Conservation (phyloP, 2,329 filamentous ascomycete genomes). For the Ophiostoma piceae region DNA sequence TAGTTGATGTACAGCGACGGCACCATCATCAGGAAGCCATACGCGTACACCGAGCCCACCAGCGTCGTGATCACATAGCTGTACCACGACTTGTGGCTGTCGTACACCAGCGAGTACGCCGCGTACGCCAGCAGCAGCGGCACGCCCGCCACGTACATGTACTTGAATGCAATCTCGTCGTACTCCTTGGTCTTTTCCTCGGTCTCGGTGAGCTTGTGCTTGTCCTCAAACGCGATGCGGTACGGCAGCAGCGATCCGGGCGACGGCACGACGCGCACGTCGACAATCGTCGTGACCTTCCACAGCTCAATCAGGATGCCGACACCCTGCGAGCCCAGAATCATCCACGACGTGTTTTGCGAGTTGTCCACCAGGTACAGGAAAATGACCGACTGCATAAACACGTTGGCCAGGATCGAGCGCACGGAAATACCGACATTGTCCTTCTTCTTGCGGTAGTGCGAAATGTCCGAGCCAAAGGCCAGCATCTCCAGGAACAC, state of each 20-base stretch:
- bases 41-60: constrained; percentile 93
- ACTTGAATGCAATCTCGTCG: constrained; percentile 94
- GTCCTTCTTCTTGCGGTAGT: constrained; percentile 99
- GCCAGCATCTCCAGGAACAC: constrained; percentile 93
- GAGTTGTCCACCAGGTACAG: constrained; percentile 96
- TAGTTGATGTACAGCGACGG: constrained; percentile 98
- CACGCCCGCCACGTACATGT: constrained; percentile 88
- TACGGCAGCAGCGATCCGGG: constrained; percentile 72
- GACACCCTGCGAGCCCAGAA: constrained; percentile 84
- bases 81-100: constrained; percentile 97
- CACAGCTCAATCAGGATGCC: constrained; percentile 68
- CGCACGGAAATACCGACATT: constrained; percentile 94
- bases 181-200: constrained; percentile 99
- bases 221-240: constrained; percentile 83
- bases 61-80: constrained; percentile 92
- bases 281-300: constrained; percentile 95
- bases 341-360: constrained; percentile 98
- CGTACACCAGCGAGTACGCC: constrained; percentile 84
- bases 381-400: constrained; percentile 96
- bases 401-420: constrained; percentile 92
- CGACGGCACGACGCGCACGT: constrained; percentile 72
- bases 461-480: constrained; percentile 94
- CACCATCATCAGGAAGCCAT: constrained; percentile 99
- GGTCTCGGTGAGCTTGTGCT: constrained; percentile 89
- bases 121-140: constrained; percentile 87